Conservation (phyloP, 106 monocot genomes). For the Hemerocallis citrina region DNA sequence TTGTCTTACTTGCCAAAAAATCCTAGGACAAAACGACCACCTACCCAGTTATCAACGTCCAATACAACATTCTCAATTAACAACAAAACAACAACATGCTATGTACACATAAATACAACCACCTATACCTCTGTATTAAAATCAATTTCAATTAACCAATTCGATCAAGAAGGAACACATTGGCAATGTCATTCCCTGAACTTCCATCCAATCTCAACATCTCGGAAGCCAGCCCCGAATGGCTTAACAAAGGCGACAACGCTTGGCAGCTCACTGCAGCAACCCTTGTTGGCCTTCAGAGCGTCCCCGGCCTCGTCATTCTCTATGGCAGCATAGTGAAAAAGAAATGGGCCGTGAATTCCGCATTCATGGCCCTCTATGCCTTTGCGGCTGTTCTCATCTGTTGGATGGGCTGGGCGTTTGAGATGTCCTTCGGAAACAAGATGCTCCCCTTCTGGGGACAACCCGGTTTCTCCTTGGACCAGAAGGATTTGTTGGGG, state of each 20-base stretch:
- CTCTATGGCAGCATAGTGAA: slow-evolving; percentile 30
- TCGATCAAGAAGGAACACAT: too few species aligned
- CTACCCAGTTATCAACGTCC: too few species aligned
- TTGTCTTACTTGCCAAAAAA: too few species aligned
- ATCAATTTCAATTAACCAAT: too few species aligned
- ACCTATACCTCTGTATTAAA: too few species aligned
- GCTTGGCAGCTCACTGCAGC: slow-evolving; percentile 14
- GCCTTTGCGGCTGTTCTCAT: slow-evolving; percentile 48
- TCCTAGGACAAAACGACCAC: too few species aligned
- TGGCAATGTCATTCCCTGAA: too few species aligned
- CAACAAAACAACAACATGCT: too few species aligned
- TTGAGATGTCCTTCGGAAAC: slow-evolving; percentile 58
- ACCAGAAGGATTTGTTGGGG: slow-evolving; percentile 34
- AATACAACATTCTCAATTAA: too few species aligned
- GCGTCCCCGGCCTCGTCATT: slow-evolving; percentile 37
- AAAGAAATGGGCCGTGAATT: slow-evolving; percentile 46
- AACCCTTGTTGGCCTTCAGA: slow-evolving; percentile 26
- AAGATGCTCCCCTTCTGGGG: slow-evolving; percentile 62
- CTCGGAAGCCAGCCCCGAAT: background rate
- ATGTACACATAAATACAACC: too few species aligned
- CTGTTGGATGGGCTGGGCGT: slow-evolving; percentile 57
- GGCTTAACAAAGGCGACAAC: slow-evolving; percentile 18
- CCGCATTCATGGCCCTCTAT: slow-evolving; percentile 55
- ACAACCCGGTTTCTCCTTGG: slow-evolving; percentile 33
- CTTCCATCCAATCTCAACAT: slow-evolving; percentile 3